Evolutionary conservation across 164 flowering plant species (phyloP).

Genomic region (Vitis riparia): DNA sequence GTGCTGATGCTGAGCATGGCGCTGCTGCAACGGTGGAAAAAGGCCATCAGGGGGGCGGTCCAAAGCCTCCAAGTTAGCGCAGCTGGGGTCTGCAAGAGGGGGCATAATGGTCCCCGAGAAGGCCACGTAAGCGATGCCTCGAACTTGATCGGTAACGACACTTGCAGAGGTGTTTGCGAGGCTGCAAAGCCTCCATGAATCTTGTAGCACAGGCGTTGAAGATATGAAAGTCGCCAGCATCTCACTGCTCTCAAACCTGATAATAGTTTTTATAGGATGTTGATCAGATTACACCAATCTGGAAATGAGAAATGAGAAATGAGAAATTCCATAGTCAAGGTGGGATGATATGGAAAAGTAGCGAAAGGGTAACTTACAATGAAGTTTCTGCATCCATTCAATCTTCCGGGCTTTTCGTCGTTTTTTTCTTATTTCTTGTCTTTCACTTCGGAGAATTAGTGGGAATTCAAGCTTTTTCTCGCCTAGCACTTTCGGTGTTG

Average conservation of each 20-base stretch:
- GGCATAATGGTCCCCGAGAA: conserved; percentile 47
- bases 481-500: too few relatives aligned
- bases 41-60: conserved; percentile 15
- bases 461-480: too few relatives aligned
- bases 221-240: conserved; percentile 55
- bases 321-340: not conserved
- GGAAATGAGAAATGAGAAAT: not conserved
- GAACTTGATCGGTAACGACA: conserved; percentile 30
- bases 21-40: conserved; percentile 24
- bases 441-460: too few relatives aligned
- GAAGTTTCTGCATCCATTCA: conserved; percentile 29
- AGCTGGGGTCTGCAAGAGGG: conserved; percentile 17
- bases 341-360: not conserved
- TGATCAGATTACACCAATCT: not conserved
- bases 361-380: conserved; percentile 15
- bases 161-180: conserved; percentile 39
- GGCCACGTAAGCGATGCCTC: conserved; percentile 44
- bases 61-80: conserved; percentile 29
- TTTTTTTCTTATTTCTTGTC: not conserved
- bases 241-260: conserved; percentile 77
- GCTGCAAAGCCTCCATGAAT: conserved; percentile 58
- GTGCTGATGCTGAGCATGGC: conserved; percentile 14
- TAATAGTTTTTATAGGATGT: not conserved
- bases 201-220: conserved; percentile 53
- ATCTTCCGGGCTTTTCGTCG: too few relatives aligned